Conservation (phyloP, 192 early-diverging fungal genomes). For the Ramicandelaber brevisporus region DNA sequence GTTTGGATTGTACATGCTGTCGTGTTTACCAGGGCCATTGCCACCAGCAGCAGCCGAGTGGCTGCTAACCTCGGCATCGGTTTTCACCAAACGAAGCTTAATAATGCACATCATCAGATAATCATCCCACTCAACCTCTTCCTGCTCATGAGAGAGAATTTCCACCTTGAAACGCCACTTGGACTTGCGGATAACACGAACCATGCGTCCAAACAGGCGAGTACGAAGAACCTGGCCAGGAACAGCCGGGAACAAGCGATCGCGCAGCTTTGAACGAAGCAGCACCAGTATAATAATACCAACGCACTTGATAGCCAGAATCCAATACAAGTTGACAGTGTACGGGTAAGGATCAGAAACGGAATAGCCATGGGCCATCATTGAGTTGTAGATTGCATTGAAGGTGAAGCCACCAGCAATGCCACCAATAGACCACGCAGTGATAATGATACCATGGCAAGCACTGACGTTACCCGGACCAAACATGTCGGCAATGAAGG, state of each 20-base stretch:
- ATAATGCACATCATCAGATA: conserved; percentile 13
- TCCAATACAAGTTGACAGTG: conserved; percentile 39
- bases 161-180: conserved; percentile 6
- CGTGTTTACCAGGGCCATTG: no score
- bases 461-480: conserved; percentile 46
- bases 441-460: conserved; percentile 48
- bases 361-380: conserved; percentile 14
- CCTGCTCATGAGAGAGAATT: conserved; percentile 10
- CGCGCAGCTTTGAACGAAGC: conserved; percentile 34
- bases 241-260: conserved; percentile 30
- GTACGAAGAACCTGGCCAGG: conserved; percentile 28
- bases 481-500: conserved; percentile 51
- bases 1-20: no score
- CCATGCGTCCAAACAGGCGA: conserved; percentile 30
- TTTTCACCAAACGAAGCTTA: conserved; percentile 10
- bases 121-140: conserved; percentile 16
- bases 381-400: conserved; percentile 27
- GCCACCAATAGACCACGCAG: conserved; percentile 43
- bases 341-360: conserved; percentile 18
- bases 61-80: background rate
- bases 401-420: conserved; percentile 41
- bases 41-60: no score
- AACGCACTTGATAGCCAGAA: conserved; percentile 21
- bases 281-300: conserved; percentile 28
- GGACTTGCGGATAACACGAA: conserved; percentile 14